phyloP scores from a whole-genome alignment of 352 stramenopile species.

The Thalassiosira pacifica region DNA sequence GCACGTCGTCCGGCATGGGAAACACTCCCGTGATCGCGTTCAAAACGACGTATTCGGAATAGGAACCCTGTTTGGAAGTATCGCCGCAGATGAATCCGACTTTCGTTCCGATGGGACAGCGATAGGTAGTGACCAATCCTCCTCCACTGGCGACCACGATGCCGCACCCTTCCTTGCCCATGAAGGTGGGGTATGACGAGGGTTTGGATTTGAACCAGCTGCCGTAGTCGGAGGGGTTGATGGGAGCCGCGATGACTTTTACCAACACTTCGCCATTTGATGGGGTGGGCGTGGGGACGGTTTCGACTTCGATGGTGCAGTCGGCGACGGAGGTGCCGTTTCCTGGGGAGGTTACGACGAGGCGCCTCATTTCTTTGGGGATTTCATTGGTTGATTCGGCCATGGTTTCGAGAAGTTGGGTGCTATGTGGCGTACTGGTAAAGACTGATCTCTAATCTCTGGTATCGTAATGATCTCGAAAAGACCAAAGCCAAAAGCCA shows the following conservation, averaged over 20 bases:
- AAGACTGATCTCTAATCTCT: too few species aligned
- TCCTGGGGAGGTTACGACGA: slow-evolving; percentile 55
- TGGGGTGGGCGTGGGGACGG: slow-evolving; percentile 51
- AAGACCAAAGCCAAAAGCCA: too few species aligned
- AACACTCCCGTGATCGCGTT: slow-evolving; percentile 41
- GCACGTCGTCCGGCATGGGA: slow-evolving; percentile 60
- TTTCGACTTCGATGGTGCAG: slow-evolving; percentile 61
- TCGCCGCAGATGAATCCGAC: slow-evolving; percentile 56
- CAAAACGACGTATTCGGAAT: slow-evolving; percentile 66
- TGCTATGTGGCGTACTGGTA: too few species aligned
- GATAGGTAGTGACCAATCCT: slow-evolving; percentile 35
- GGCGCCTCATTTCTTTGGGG: slow-evolving; percentile 62
- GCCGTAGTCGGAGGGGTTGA: slow-evolving; percentile 72
- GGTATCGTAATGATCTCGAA: too few species aligned
- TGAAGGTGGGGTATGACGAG: slow-evolving; percentile 40
- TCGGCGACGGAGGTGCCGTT: slow-evolving; percentile 38
- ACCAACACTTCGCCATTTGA: slow-evolving; percentile 58
- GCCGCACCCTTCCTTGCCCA: slow-evolving; percentile 69
- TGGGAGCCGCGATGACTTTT: slow-evolving; percentile 56
- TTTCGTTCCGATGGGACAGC: slow-evolving; percentile 48
- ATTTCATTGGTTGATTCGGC: slow-evolving; percentile 30
- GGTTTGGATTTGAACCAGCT: slow-evolving; percentile 48
- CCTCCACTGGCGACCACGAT: slow-evolving; percentile 50
- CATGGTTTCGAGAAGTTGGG: too few species aligned
- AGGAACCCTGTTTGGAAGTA: slow-evolving; percentile 54